Conservation (phyloP, 1,284 basidiomycete genomes). For the Ganoderma sinense region DNA sequence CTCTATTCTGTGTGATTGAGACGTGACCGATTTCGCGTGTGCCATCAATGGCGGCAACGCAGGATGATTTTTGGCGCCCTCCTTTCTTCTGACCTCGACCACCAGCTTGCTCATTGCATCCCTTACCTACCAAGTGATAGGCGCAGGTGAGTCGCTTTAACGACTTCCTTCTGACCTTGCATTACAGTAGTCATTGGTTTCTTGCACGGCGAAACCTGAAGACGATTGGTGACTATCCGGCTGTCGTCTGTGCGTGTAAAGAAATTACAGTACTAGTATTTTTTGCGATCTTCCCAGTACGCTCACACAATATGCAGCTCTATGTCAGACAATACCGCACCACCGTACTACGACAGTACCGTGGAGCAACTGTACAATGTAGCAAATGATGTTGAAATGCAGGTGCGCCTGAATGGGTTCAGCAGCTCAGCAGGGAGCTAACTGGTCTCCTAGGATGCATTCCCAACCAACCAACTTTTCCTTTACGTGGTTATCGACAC, state of each 20-base stretch:
- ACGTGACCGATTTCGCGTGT: constrained; percentile 4
- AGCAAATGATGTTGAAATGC: constrained; percentile 77
- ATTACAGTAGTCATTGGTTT: not conserved
- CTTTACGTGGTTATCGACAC: constrained; percentile 72
- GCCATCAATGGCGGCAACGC: not conserved
- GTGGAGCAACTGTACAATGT: constrained; percentile 59
- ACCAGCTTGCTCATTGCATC: not conserved
- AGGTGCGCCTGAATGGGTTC: constrained; percentile 40
- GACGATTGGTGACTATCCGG: not conserved
- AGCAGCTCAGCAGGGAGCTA: not conserved
- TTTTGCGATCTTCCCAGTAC: not conserved
- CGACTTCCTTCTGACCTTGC: not conserved
- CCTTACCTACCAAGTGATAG: no score
- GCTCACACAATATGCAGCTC: not conserved
- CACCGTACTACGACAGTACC: constrained; percentile 44
- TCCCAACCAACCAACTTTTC: constrained; percentile 23
- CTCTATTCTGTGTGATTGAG: not conserved
- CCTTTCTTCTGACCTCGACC: constrained; percentile 2
- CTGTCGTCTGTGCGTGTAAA: not conserved
- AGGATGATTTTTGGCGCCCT: not conserved
- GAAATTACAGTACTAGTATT: not conserved
- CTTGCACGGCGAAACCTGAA: not conserved
- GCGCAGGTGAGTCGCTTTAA: constrained; percentile 4
- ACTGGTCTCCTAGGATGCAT: constrained; percentile 26
- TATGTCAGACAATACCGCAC: not conserved